A percentile compares a stretch with the other conserved stretches of the same genome.
Conservation (phyloP, 2,329 filamentous ascomycete species). For the Fusarium tjaetaba region DNA sequence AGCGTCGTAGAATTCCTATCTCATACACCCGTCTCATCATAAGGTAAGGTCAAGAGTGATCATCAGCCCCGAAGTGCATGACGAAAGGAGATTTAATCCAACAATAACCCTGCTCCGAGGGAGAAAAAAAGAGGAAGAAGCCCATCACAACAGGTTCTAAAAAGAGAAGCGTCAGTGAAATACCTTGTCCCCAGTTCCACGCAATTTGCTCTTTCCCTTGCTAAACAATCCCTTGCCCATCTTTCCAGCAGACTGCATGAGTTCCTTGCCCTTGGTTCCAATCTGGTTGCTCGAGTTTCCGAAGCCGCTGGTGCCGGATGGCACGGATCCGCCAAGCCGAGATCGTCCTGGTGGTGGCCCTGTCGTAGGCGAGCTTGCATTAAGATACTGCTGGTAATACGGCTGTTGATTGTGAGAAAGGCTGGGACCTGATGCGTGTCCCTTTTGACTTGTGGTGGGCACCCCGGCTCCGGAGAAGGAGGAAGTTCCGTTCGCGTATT, state of each 20-base stretch:
- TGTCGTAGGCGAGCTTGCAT: slow-evolving; percentile 51
- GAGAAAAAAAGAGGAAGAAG: slow-evolving; percentile 40
- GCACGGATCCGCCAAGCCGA: slow-evolving; percentile 50
- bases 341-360: slow-evolving; percentile 49
- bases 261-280: slow-evolving; percentile 86
- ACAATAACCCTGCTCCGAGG: slow-evolving; percentile 40
- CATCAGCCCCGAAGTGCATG: slow-evolving; percentile 44
- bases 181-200: slow-evolving; percentile 84
- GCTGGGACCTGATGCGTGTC: slow-evolving; percentile 34
- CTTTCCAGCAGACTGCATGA: slow-evolving; percentile 86
- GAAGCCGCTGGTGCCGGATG: slow-evolving; percentile 57
- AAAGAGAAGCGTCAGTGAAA: slow-evolving; percentile 69
- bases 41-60: slow-evolving; percentile 47
- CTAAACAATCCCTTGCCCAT: slow-evolving; percentile 91
- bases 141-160: slow-evolving; percentile 44
- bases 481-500: slow-evolving; percentile 55
- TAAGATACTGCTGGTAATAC: slow-evolving; percentile 67
- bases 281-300: slow-evolving; percentile 70
- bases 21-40: slow-evolving; percentile 52
- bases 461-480: slow-evolving; percentile 42
- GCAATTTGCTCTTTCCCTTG: slow-evolving; percentile 88
- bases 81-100: slow-evolving; percentile 45
- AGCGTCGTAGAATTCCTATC: slow-evolving; percentile 55
- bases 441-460: slow-evolving; percentile 26
- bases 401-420: slow-evolving; percentile 53